Evolutionary conservation across 2,329 filamentous ascomycete species (phyloP), one percentile per base, ranked within the genome.

Genomic region (Verticillium nubilum): DNA sequence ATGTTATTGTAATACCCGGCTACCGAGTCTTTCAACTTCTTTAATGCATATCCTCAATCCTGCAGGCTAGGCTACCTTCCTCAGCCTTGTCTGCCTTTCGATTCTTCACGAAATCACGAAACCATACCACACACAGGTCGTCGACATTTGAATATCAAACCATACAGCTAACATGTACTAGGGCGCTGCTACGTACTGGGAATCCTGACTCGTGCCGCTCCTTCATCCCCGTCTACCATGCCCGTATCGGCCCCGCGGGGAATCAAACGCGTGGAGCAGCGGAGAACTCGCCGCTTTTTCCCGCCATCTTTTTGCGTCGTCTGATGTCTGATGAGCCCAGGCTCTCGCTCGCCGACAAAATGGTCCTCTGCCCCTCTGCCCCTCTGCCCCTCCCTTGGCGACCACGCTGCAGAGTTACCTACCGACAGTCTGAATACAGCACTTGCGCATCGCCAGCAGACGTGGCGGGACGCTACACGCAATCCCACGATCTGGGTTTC

Each of bases 371-470:
- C 47, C 47, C 17, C 15, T 26, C 33, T 60, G 59, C 61, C 56
- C 59, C 59, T 37, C 10, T 28, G 54, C 61, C 57, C 61, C 61
- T 58, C 61, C 27, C 59, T 62, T 61, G 57, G 54, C 52, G 37
- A 52, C 23, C 10, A 23, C 17, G 19, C 19, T 50, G n/a, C 5
- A 50, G n/a, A 50, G 42, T 10, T 50, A 23, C 42, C 19, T 7
- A 31, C 29, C 29, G 29, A 31, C 29, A 12, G n/a, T 3, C 10
- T 19, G 19, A 50, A 12, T 31, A 13, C 29, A 13, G 29, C 42
- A 50, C 19, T 50, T 50, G 19, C 42, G 42, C 42, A 26, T 50
- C 42, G 42, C 19, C 42, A 23, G 13, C 19, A 50, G 19, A 23
- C 19, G 42, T 50, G 42, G 42, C 42, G 42, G n/a, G n/a, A 19